These are phyloP conservation scores for Solanum appendiculatum DNA, from an alignment of 257 asterid species.

Conservation along the genomic window DNA sequence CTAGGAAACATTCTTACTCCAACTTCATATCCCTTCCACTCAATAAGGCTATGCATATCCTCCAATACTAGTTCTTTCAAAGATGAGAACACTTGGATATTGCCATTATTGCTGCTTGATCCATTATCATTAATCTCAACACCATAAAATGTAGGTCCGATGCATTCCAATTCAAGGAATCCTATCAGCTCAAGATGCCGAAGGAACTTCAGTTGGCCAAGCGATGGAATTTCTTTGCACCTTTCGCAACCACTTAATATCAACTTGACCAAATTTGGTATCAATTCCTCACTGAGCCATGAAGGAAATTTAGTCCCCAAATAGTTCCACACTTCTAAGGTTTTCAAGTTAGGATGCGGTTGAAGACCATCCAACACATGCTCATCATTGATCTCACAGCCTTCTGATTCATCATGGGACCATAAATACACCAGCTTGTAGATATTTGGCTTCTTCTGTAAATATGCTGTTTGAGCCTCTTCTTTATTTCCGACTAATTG, in stretches of 20 bases:
- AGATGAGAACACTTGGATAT: not conserved
- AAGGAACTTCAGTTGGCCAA: not conserved
- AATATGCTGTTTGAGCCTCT: not conserved
- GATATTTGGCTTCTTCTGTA: not conserved
- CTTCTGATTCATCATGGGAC: not conserved
- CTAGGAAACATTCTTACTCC: not conserved
- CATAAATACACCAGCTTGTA: not conserved
- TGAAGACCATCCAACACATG: constrained; percentile 14
- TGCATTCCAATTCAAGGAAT: not conserved
- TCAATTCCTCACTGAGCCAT: not conserved
- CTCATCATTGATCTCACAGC: not conserved
- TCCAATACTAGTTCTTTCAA: not conserved
- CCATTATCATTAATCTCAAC: not conserved
- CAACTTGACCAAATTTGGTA: not conserved
- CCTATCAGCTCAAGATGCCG: not conserved
- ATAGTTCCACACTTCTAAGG: not conserved
- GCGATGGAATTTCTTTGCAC: constrained; percentile 12
- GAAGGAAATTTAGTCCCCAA: constrained; percentile 1
- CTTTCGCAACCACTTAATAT: not conserved
- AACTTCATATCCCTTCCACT: not conserved
- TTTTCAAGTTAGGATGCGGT: constrained; percentile 10
- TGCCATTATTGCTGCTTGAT: not conserved
- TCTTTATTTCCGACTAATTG: not conserved
- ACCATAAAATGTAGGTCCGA: not conserved
- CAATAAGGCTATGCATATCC: not conserved